Conservation (phyloP, 306 rosid species). For the Pyrus pyrifolia region DNA sequence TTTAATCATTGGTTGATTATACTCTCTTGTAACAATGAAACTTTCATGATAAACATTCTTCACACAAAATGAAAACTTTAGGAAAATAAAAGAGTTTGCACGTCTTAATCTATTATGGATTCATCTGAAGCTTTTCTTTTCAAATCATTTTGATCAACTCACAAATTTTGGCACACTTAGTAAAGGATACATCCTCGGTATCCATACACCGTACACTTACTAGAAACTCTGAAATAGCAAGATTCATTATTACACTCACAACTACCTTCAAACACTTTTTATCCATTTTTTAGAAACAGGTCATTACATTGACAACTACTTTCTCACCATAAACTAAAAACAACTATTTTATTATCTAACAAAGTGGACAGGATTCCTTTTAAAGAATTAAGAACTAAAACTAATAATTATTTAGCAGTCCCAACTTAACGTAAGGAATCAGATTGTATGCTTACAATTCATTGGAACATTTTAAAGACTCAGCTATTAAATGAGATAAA, state of each 20-base stretch:
- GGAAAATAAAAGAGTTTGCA: not conserved
- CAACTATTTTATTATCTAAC: not conserved
- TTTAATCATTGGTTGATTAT: not conserved
- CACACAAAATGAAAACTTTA: not conserved
- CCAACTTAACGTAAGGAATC: not conserved
- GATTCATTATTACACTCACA: not conserved
- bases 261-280: not conserved
- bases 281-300: not conserved
- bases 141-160: not conserved
- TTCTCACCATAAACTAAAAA: not conserved
- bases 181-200: not conserved
- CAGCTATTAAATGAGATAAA: not conserved
- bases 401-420: not conserved
- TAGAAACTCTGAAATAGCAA: not conserved
- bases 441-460: not conserved
- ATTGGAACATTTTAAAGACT: conserved; percentile 1
- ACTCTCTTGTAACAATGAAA: not conserved
- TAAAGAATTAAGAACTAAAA: not conserved
- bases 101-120: not conserved
- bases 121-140: not conserved
- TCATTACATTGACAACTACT: not conserved
- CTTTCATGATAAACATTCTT: not conserved
- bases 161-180: not conserved
- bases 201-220: not conserved
- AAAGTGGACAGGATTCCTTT: not conserved